phyloP scores from a whole-genome alignment of 139 green algal species.

The Micromonas pusilla region DNA sequence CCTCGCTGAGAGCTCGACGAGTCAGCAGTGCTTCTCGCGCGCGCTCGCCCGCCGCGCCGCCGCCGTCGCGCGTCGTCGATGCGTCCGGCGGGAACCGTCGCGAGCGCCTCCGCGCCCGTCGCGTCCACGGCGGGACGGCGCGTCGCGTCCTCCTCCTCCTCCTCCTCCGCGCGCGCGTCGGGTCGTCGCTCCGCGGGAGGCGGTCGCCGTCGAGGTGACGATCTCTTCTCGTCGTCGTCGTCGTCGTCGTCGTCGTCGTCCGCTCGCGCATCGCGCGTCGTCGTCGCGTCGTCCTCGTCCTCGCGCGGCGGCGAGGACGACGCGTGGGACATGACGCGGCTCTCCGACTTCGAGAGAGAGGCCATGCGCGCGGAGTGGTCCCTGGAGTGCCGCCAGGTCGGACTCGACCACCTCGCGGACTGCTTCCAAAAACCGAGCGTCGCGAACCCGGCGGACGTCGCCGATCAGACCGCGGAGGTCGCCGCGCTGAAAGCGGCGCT shows the following conservation, averaged over 20 bases:
- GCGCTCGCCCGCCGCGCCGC: no score
- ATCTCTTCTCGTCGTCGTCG: neutral
- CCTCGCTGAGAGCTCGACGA: no score
- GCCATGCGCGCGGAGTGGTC: neutral
- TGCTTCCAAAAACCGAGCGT: neutral
- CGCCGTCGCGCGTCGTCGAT: no score
- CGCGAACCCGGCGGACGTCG: neutral
- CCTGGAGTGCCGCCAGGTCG: neutral
- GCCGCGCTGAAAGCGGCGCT: neutral
- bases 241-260: neutral
- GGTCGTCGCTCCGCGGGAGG: neutral
- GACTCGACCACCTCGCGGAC: neutral
- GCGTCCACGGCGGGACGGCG: no score
- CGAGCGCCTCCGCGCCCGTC: no score
- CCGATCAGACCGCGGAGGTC: no score
- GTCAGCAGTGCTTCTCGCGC: no score
- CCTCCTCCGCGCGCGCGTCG: no score
- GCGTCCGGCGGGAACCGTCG: no score
- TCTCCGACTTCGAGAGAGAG: neutral
- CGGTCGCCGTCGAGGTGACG: neutral
- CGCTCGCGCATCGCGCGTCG: neutral
- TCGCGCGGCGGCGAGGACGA: neutral
- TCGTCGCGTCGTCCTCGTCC: neutral
- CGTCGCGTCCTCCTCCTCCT: no score
- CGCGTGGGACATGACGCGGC: neutral